Evolutionary conservation across 139 green algal species (phyloP).

Genomic region (Micractinium sp.): DNA sequence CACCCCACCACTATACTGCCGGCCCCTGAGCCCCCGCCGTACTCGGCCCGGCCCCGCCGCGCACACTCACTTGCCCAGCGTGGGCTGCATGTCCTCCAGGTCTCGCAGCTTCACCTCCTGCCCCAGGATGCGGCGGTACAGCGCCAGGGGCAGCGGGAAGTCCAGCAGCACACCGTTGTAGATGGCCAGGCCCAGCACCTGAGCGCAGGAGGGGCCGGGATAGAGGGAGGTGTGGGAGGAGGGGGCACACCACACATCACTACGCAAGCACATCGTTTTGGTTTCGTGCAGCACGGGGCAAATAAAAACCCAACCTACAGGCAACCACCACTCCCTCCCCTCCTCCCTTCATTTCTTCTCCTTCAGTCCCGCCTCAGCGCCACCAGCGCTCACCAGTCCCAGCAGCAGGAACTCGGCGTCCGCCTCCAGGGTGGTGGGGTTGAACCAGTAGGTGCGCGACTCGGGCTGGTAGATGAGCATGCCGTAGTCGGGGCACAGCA

Average conservation of each 20-base stretch:
- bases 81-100: conserved; percentile 91
- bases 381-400: conserved; percentile 55
- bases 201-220: not conserved
- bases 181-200: conserved; percentile 87
- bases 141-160: conserved; percentile 86
- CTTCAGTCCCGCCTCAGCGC: not conserved
- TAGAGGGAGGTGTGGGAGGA: not conserved
- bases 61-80: conserved; percentile 56
- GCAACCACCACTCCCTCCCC: too few relatives aligned
- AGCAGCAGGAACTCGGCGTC: conserved; percentile 87
- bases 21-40: not conserved
- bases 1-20: too few relatives aligned
- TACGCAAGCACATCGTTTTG: not conserved
- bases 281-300: not conserved
- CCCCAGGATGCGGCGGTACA: conserved; percentile 91
- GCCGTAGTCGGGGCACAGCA: conserved; percentile 90
- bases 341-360: not conserved
- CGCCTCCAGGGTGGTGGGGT: conserved; percentile 64
- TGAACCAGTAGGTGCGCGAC: conserved; percentile 90
- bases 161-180: conserved; percentile 96
- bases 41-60: conserved; percentile 5
- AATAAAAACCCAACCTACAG: too few relatives aligned
- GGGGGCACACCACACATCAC: not conserved
- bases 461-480: conserved; percentile 84
- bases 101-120: conserved; percentile 80